These are phyloP conservation scores for Stellera chamaejasme DNA, from an alignment of 345 rosid genomes.

Conservation along the genomic window DNA sequence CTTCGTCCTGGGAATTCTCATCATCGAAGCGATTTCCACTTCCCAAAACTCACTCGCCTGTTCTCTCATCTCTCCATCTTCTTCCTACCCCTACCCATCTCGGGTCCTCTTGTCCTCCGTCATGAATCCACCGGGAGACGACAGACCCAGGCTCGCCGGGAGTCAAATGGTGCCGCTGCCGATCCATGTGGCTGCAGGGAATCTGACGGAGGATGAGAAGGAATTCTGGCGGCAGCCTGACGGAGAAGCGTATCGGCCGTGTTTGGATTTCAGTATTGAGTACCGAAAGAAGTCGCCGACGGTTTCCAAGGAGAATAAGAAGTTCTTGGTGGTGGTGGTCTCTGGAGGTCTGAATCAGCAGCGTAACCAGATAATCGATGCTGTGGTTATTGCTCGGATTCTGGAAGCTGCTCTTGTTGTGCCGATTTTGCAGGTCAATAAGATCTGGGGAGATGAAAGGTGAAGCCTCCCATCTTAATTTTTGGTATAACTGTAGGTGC, in stretches of 20 bases:
- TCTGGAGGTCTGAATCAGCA: slow-evolving; percentile 73
- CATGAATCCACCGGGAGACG: slow-evolving; percentile 8
- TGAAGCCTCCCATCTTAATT: slow-evolving; percentile 5
- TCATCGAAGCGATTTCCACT: slow-evolving; percentile 24
- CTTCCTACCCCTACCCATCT: slow-evolving; percentile 13
- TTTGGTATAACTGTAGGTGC: background rate
- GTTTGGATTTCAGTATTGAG: slow-evolving; percentile 47
- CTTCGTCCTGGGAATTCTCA: slow-evolving; percentile 36
- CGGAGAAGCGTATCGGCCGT: slow-evolving; percentile 55
- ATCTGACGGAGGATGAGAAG: slow-evolving; percentile 42
- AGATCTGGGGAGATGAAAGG: slow-evolving; percentile 74
- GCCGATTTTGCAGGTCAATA: slow-evolving; percentile 62
- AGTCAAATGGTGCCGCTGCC: slow-evolving; percentile 40
- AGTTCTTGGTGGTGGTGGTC: slow-evolving; percentile 61
- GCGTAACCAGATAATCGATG: slow-evolving; percentile 64
- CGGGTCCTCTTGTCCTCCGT: slow-evolving; percentile 9
- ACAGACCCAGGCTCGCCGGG: slow-evolving; percentile 11
- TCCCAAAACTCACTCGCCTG: slow-evolving; percentile 26
- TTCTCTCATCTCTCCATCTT: slow-evolving; percentile 25
- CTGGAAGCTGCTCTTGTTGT: slow-evolving; percentile 69
- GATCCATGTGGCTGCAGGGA: slow-evolving; percentile 28
- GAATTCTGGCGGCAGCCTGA: slow-evolving; percentile 68
- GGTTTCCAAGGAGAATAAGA: slow-evolving; percentile 48
- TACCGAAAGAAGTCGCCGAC: slow-evolving; percentile 38
- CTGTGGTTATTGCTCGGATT: slow-evolving; percentile 68